Conservation (phyloP, 1,139 yeast species). For the Suhomyces atakaporum region DNA sequence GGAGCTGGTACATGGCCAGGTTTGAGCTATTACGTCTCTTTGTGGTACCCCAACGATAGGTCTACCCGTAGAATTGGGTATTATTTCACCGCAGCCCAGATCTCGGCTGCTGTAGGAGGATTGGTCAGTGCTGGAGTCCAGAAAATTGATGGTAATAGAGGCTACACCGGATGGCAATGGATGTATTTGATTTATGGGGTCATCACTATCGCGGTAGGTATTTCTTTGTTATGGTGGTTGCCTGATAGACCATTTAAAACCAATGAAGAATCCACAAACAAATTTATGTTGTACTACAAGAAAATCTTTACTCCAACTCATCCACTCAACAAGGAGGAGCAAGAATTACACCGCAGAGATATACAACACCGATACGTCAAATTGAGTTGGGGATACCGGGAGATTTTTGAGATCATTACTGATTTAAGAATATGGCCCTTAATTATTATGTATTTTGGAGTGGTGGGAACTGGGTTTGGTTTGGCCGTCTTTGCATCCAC, state of each 20-base stretch:
- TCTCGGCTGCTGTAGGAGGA: slow-evolving; percentile 85
- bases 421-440: slow-evolving; percentile 80
- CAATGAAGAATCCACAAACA: slow-evolving; percentile 18
- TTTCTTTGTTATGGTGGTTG: slow-evolving; percentile 76
- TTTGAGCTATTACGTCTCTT: slow-evolving; percentile 75
- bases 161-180: slow-evolving; percentile 87
- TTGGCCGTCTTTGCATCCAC: slow-evolving; percentile 85
- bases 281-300: slow-evolving; percentile 20
- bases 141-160: slow-evolving; percentile 70
- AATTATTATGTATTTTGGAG: slow-evolving; percentile 87
- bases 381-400: slow-evolving; percentile 61
- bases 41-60: slow-evolving; percentile 85
- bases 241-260: slow-evolving; percentile 63
- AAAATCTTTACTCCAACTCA: slow-evolving; percentile 40
- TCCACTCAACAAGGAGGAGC: slow-evolving; percentile 58
- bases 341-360: slow-evolving; percentile 61
- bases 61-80: slow-evolving; percentile 81
- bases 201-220: slow-evolving; percentile 67
- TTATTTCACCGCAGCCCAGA: slow-evolving; percentile 88
- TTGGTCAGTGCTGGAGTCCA: slow-evolving; percentile 86
- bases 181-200: slow-evolving; percentile 76
- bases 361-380: slow-evolving; percentile 51
- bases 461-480: slow-evolving; percentile 86
- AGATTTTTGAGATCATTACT: slow-evolving; percentile 54
- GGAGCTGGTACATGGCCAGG: slow-evolving; percentile 98